Evolutionary conservation across 23 red algal species (phyloP).

Genomic region (Chondrus crispus): DNA sequence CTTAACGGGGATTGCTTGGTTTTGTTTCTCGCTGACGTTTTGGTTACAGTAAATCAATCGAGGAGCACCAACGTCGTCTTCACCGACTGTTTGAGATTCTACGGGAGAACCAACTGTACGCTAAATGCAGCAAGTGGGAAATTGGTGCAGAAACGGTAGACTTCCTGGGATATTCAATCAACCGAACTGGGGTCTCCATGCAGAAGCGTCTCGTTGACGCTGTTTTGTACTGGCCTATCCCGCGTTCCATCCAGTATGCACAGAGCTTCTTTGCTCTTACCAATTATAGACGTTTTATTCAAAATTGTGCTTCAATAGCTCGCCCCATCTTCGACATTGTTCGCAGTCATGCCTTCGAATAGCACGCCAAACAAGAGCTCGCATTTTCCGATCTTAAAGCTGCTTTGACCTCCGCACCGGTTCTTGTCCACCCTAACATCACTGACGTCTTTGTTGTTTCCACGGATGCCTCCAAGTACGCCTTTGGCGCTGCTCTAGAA

Average conservation of each 20-base stretch:
- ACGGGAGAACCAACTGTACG: not conserved
- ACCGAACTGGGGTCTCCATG: not conserved
- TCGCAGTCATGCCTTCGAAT: not conserved
- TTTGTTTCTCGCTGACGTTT: not conserved
- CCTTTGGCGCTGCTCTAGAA: not conserved
- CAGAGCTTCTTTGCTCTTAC: not conserved
- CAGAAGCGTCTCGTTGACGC: not conserved
- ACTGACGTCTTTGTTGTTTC: not conserved
- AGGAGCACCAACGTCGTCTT: not conserved
- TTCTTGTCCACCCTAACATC: not conserved
- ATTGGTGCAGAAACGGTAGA: not conserved
- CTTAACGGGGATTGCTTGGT: not conserved
- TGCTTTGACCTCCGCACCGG: not conserved
- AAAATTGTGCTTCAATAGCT: not conserved
- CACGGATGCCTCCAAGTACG: conserved; percentile 22
- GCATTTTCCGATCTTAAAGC: not conserved
- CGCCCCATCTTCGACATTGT: not conserved
- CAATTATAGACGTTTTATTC: conserved; percentile 6
- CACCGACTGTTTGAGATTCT: not conserved
- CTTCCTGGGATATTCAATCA: not conserved
- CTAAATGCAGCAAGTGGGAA: not conserved
- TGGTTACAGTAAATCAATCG: conserved; percentile 7
- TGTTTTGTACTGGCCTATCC: not conserved
- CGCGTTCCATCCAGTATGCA: not conserved
- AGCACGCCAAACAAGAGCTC: not conserved